Base-by-base conservation (phyloP, 164 flowering plant genomes). In the Malania oleifera region DNA sequence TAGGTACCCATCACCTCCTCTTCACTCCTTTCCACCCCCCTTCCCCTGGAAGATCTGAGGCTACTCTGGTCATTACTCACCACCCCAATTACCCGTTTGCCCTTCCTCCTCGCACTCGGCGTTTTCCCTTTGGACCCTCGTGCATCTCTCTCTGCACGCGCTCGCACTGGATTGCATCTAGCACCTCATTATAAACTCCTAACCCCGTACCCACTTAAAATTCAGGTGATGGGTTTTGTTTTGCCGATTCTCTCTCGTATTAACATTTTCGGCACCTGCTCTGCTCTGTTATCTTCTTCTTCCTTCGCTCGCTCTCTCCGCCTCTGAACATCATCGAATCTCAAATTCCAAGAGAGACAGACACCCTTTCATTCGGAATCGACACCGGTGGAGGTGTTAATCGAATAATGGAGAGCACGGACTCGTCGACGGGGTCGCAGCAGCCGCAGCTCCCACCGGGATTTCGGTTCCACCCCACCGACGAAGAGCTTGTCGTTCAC, bases 371-470 rank as follows among this genome's bases (percentile, higher is more conserved):
- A n/a, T n/a, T 19, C 10, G 24, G 11, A 40, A 38, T 56, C 40
- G 18, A 10, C 22, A 17, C 28, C 1, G 40, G 18, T 8, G n/a
- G 47, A 24, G 13, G 12, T 20, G 10, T 5, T 2, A 26, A 23
- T 17, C 18, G 44, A 51, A 11, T 1, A 27, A 75, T 79, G 80
- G 89, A 80, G 74, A 81, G 85, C 66, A 77, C 84, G 1, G 84
- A 78, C 54, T 78, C 85, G 0, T 82, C 87, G 3, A 52, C 79
- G 0, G 74, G 78, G 35, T 72, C 80, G 45, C 83, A 62, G 40
- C 74, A 71, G 19, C 96, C 86, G 1, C 78, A 84, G n/a, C 89
- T 86, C 0, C 96, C 96, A 4, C 93, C 92, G 8, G 92, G 92
- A 7, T 86, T 86, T 54, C 72, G 93, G n/a, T 86, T 86, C 76